These are phyloP conservation scores for Mikania micrantha DNA, from an alignment of 129 eudicot genomes.

Conservation along the genomic window DNA sequence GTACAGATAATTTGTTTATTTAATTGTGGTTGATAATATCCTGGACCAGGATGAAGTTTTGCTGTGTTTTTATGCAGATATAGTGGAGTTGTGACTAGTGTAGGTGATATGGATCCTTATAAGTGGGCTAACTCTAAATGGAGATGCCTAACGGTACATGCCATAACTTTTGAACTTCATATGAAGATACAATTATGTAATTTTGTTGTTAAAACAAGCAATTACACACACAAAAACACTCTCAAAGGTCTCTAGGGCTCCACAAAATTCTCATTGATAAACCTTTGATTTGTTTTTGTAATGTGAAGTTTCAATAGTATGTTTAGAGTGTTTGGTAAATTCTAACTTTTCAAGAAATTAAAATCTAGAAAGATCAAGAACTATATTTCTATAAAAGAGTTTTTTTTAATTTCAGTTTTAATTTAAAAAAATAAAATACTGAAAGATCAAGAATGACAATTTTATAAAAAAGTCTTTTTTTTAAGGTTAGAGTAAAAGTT, in stretches of 20 bases:
- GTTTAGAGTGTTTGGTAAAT: neutral
- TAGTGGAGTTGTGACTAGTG: conserved; percentile 82
- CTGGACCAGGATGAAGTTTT: neutral
- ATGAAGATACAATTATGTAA: neutral
- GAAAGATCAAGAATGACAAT: neutral
- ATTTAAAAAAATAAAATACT: neutral
- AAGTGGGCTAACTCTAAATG: conserved; percentile 88
- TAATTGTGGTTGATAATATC: neutral
- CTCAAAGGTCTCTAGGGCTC: neutral
- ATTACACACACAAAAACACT: neutral
- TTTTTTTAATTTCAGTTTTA: neutral
- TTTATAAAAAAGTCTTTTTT: too few species aligned
- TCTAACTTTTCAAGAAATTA: neutral
- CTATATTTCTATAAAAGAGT: neutral
- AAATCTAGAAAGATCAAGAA: neutral
- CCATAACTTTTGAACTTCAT: neutral
- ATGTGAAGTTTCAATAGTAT: neutral
- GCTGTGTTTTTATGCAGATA: conserved; percentile 37
- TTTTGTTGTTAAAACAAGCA: neutral
- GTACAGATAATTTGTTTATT: neutral
- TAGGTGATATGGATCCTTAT: conserved; percentile 71
- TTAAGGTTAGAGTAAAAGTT: neutral
- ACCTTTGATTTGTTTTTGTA: neutral
- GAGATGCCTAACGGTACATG: conserved; percentile 74
- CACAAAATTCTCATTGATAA: neutral